Conservation (phyloP, 176 grass and related monocot species). For the Rhipidocladum racemiflorum region DNA sequence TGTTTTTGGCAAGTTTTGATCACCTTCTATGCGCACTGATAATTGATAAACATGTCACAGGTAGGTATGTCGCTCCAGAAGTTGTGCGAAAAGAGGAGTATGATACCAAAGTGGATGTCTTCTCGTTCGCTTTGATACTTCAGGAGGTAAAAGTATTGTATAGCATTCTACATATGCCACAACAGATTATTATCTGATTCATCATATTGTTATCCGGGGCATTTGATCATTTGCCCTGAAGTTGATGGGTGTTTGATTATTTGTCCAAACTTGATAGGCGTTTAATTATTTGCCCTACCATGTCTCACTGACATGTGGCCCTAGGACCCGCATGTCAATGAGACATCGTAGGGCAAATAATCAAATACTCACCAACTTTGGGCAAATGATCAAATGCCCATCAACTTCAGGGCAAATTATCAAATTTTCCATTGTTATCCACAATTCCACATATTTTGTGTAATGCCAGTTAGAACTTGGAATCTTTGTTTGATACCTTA, state of each 20-base stretch:
- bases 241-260: no score
- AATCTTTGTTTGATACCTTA: neutral
- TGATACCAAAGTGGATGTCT: constrained; percentile 91
- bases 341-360: no score
- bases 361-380: no score
- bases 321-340: no score
- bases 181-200: neutral
- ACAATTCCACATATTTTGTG: neutral
- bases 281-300: no score
- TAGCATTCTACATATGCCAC: neutral
- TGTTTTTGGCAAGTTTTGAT: neutral
- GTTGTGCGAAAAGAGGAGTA: constrained; percentile 81
- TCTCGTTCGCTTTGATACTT: constrained; percentile 93
- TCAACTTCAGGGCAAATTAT: no score
- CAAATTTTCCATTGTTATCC: neutral
- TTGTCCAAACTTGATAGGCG: no score
- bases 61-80: constrained; percentile 95
- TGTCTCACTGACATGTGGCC: no score
- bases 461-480: neutral
- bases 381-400: no score
- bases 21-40: neutral
- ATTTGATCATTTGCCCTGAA: no score
- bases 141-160: constrained; percentile 64
- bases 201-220: neutral
- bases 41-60: constrained; percentile 41